phyloP scores from a whole-genome alignment of 1,284 basidiomycete genomes.

The Sphagnurus paluster region DNA sequence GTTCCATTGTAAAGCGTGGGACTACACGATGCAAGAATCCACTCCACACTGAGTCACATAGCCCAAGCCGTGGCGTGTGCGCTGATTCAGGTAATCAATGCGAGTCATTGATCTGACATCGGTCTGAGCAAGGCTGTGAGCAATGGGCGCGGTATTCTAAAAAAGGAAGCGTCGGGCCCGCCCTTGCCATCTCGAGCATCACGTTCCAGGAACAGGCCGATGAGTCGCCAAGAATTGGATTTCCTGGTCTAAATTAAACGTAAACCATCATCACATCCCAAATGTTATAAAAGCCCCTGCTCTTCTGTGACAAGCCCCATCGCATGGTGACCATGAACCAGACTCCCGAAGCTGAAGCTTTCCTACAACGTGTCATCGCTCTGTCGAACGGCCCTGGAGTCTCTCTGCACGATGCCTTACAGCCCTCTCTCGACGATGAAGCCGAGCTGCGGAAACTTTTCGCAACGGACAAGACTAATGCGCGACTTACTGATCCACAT shows the following conservation, averaged over 20 bases:
- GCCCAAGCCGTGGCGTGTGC: no score
- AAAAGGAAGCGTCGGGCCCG: constrained; percentile 1
- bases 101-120: neutral
- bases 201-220: neutral
- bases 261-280: neutral
- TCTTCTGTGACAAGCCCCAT: neutral
- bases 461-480: constrained; percentile 48
- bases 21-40: no score
- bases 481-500: constrained; percentile 43
- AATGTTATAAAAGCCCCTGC: neutral
- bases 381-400: constrained; percentile 39
- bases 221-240: no score
- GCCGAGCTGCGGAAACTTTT: constrained; percentile 52
- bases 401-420: constrained; percentile 42
- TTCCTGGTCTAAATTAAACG: no score
- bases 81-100: no score
- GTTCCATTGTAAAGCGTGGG: no score
- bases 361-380: constrained; percentile 38
- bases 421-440: constrained; percentile 55
- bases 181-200: no score
- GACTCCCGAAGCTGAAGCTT: constrained; percentile 40
- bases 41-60: no score
- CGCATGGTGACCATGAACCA: constrained; percentile 16
- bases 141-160: neutral
- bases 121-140: neutral